These are phyloP conservation scores for Debaryomyces subglobosus DNA, from an alignment of 1,139 yeast species.

Conservation along the genomic window DNA sequence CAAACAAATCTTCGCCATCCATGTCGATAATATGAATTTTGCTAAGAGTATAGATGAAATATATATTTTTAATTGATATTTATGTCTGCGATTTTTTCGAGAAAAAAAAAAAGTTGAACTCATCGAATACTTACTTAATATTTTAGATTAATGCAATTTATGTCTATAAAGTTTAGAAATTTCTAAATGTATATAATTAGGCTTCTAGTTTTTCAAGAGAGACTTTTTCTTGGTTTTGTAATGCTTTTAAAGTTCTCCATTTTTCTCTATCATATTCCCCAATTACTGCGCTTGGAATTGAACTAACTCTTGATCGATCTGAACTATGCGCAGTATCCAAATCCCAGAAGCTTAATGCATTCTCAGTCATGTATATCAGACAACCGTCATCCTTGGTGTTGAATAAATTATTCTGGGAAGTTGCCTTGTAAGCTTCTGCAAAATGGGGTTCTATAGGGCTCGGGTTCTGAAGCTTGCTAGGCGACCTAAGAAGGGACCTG, in stretches of 20 bases:
- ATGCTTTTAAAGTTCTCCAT: conserved; percentile 55
- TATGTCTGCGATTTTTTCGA: conserved; percentile 1
- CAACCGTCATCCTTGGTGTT: not conserved
- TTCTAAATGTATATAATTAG: not conserved
- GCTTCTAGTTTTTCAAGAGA: not conserved
- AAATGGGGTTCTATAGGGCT: not conserved
- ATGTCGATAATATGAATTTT: conserved; percentile 5
- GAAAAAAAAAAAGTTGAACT: conserved; percentile 6
- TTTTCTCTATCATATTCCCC: conserved; percentile 70
- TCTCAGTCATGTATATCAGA: not conserved
- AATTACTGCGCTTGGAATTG: conserved; percentile 60
- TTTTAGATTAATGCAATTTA: conserved; percentile 2
- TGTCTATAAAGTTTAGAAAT: conserved; percentile 1
- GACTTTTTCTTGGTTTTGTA: conserved; percentile 19
- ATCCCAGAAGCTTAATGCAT: conserved; percentile 31
- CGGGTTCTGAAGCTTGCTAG: conserved; percentile 3
- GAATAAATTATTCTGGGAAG: not conserved
- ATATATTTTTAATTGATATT: not conserved
- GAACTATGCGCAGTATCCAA: conserved; percentile 41
- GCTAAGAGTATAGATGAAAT: not conserved
- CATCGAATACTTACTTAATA: conserved; percentile 2
- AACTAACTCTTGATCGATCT: conserved; percentile 45
- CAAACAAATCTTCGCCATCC: conserved; percentile 59
- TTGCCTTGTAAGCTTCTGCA: not conserved
- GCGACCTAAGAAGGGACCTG: conserved; percentile 21